Evolutionary conservation across 495 filamentous ascomycete species (phyloP).

Genomic region (Achaetomiella virescens): DNA sequence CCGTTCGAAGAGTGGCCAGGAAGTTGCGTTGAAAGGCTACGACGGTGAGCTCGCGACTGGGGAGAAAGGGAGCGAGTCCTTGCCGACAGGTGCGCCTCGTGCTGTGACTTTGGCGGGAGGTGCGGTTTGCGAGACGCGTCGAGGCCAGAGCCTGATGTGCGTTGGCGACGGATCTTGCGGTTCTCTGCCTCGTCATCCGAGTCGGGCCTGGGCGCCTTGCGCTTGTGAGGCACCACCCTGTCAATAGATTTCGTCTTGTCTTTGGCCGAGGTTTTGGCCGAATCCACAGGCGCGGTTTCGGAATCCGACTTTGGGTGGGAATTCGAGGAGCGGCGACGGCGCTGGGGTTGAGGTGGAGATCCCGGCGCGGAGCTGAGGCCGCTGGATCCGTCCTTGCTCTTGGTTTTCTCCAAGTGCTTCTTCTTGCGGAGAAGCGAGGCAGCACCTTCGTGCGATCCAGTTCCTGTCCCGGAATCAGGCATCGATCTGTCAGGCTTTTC

Average conservation of each 20-base stretch:
- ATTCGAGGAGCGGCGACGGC: slow-evolving; percentile 37
- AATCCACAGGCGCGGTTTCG: slow-evolving; percentile 34
- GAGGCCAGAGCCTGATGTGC: slow-evolving; percentile 38
- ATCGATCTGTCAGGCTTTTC: slow-evolving; percentile 23
- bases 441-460: slow-evolving; percentile 4
- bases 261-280: slow-evolving; percentile 29
- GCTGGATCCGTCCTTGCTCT: slow-evolving; percentile 44
- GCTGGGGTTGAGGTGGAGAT: slow-evolving; percentile 38
- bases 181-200: slow-evolving; percentile 45
- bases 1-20: slow-evolving; percentile 45
- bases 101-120: slow-evolving; percentile 27
- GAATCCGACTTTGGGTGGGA: slow-evolving; percentile 41
- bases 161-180: slow-evolving; percentile 43
- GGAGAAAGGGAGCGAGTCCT: slow-evolving; percentile 61
- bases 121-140: slow-evolving; percentile 31
- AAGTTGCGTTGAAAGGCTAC: slow-evolving; percentile 60
- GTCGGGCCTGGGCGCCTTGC: slow-evolving; percentile 41
- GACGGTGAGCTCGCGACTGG: slow-evolving; percentile 50
- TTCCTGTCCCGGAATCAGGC: slow-evolving; percentile 16
- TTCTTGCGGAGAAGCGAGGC: slow-evolving; percentile 36
- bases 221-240: slow-evolving; percentile 36
- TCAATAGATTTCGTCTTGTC: slow-evolving; percentile 37
- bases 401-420: slow-evolving; percentile 39
- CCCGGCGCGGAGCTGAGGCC: slow-evolving; percentile 50
- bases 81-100: slow-evolving; percentile 31